Conservation (phyloP, 129 eudicot species). For the Flaveria sonorensis region DNA sequence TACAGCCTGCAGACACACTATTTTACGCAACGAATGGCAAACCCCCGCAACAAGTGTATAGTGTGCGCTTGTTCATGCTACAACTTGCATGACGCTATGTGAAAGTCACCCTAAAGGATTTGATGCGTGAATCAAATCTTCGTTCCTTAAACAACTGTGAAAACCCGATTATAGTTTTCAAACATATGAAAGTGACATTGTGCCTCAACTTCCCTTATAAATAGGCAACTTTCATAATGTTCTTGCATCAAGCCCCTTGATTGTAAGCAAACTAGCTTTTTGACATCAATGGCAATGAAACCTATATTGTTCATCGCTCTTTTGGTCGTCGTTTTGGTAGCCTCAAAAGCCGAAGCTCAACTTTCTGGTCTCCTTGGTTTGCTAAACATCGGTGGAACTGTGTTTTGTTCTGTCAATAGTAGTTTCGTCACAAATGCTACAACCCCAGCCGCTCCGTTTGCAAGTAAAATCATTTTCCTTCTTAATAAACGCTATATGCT, state of each 20-base stretch:
- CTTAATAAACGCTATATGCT: background rate
- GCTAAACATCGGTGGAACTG: constrained; percentile 9
- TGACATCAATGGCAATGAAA: background rate
- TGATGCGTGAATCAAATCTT: background rate
- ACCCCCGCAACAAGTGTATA: background rate
- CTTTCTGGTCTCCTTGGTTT: background rate
- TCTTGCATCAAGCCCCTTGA: constrained; percentile 2
- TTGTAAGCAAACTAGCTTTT: background rate
- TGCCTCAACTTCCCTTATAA: constrained; percentile 24
- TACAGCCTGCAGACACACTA: background rate
- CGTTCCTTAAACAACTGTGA: background rate
- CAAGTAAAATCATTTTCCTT: constrained; percentile 12
- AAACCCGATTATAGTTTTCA: background rate
- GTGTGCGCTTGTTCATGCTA: constrained; percentile 13
- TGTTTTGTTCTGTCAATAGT: constrained; percentile 18
- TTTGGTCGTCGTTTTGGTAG: background rate
- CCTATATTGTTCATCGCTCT: background rate
- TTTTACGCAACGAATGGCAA: background rate
- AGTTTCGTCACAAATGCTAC: background rate
- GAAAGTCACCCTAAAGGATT: constrained; percentile 1
- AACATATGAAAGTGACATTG: constrained; percentile 6
- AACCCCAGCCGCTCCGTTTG: constrained; percentile 20
- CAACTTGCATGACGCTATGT: constrained; percentile 19
- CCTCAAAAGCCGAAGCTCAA: background rate
- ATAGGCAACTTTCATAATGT: constrained; percentile 14